Conservation (phyloP, 805 yeast species). For the Yamadazyma olivae region DNA sequence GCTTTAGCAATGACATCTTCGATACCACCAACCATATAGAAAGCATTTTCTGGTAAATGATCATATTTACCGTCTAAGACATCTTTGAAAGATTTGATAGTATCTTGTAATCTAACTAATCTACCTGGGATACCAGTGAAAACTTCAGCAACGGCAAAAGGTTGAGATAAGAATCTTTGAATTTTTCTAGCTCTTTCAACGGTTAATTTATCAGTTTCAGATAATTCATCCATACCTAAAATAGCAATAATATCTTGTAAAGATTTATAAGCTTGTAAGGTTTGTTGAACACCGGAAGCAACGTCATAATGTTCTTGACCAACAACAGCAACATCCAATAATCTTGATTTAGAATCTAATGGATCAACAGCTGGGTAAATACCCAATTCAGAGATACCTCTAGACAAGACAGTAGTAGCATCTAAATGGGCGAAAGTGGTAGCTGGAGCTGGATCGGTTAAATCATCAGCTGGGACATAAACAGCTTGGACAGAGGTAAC, state of each 20-base stretch:
- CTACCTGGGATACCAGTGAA: conserved; percentile 99
- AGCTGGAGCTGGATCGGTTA: conserved; percentile 99
- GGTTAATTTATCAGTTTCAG: conserved; percentile 96
- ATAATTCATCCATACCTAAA: conserved; percentile 99
- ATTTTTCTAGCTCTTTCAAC: conserved; percentile 99
- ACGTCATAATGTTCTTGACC: conserved; percentile 98
- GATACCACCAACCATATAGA: conserved; percentile 99
- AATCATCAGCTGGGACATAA: conserved; percentile 99
- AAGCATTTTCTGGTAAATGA: conserved; percentile 97
- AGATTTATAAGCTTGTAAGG: conserved; percentile 99
- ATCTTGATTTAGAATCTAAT: conserved; percentile 98
- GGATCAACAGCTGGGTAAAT: conserved; percentile 99
- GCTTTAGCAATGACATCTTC: conserved; percentile 99
- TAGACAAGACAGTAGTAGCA: conserved; percentile 99
- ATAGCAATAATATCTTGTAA: conserved; percentile 99
- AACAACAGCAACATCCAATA: conserved; percentile 93
- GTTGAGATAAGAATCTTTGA: conserved; percentile 99
- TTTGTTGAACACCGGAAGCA: conserved; percentile 95
- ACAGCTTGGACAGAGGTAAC: conserved; percentile 99
- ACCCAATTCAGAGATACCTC: conserved; percentile 99
- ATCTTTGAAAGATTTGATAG: conserved; percentile 91
- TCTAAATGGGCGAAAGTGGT: conserved; percentile 99
- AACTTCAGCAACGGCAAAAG: conserved; percentile 99
- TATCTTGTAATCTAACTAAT: conserved; percentile 94
- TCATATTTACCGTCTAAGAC: conserved; percentile 98